Percentiles rank a stretch among this genome's conserved stretches.
These are phyloP conservation scores for Yamadazyma dushanensis DNA, from an alignment of 1,139 yeast genomes.

Conservation along the genomic window DNA sequence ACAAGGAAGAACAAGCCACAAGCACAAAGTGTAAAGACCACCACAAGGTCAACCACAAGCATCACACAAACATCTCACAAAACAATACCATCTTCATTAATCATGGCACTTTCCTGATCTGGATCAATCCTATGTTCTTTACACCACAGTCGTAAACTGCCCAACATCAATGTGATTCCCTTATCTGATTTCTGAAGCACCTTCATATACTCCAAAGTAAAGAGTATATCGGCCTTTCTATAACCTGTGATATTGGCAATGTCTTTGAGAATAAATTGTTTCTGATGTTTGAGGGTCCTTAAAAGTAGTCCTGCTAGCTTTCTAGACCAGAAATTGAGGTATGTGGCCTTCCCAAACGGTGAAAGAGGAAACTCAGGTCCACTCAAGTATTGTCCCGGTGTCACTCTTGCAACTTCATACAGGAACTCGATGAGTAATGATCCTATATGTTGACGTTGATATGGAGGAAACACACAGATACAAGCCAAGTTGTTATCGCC, in stretches of 20 bases:
- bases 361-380: constrained; percentile 94
- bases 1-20: too few species aligned
- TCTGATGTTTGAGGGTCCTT: constrained; percentile 12
- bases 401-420: constrained; percentile 60
- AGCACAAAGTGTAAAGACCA: too few species aligned
- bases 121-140: constrained; percentile 23
- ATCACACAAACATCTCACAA: constrained; percentile 16
- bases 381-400: constrained; percentile 54
- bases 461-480: constrained; percentile 88
- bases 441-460: constrained; percentile 77
- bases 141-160: constrained; percentile 33
- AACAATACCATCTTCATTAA: constrained; percentile 30
- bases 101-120: constrained; percentile 22
- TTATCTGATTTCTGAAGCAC: constrained; percentile 33
- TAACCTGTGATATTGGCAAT: constrained; percentile 67
- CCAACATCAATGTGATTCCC: constrained; percentile 20
- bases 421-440: constrained; percentile 80
- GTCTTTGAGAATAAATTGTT: constrained; percentile 44
- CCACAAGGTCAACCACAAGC: too few species aligned
- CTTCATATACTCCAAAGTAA: constrained; percentile 63
- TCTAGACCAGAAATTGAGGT: constrained; percentile 76
- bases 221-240: constrained; percentile 64
- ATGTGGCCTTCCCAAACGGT: constrained; percentile 73
- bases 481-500: constrained; percentile 82
- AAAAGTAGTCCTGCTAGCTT: constrained; percentile 22